Percentiles rank a stretch among this genome's conserved stretches.
Conservation (phyloP, 352 stramenopile genomes). For the Labyrinthula sp. region DNA sequence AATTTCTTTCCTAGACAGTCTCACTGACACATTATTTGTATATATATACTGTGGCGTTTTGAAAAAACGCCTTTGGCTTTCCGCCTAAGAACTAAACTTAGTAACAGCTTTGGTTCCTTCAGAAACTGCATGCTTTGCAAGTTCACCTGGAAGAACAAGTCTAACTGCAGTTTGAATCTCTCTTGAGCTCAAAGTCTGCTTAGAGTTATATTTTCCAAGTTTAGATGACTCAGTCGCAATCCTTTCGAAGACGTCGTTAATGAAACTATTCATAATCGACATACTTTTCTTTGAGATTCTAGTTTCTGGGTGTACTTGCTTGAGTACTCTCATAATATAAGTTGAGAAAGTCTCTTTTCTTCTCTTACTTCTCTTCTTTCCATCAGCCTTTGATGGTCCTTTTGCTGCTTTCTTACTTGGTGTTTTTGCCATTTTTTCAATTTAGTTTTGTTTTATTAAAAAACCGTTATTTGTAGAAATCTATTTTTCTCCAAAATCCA, state of each 20-base stretch:
- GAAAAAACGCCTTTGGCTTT: no score
- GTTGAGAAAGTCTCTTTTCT: constrained; percentile 48
- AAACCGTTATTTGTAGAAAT: no score
- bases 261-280: constrained; percentile 65
- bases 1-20: no score
- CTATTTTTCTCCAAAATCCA: no score
- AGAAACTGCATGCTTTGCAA: constrained; percentile 86
- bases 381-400: constrained; percentile 41
- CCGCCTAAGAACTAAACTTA: constrained; percentile 35
- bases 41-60: no score
- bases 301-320: constrained; percentile 41
- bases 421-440: constrained; percentile 56
- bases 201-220: constrained; percentile 93
- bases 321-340: constrained; percentile 62
- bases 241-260: constrained; percentile 96
- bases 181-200: constrained; percentile 77
- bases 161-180: constrained; percentile 91
- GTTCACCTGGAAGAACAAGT: constrained; percentile 80
- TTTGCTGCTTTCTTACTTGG: constrained; percentile 69
- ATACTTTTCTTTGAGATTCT: constrained; percentile 43
- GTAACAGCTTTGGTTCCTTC: constrained; percentile 78
- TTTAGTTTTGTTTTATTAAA: no score
- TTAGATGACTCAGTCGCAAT: constrained; percentile 83
- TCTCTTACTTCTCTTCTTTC: constrained; percentile 38
- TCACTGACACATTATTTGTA: no score